These are phyloP conservation scores for Exobasidium cylindrosporum DNA, from an alignment of 1,284 basidiomycete species.

Conservation along the genomic window DNA sequence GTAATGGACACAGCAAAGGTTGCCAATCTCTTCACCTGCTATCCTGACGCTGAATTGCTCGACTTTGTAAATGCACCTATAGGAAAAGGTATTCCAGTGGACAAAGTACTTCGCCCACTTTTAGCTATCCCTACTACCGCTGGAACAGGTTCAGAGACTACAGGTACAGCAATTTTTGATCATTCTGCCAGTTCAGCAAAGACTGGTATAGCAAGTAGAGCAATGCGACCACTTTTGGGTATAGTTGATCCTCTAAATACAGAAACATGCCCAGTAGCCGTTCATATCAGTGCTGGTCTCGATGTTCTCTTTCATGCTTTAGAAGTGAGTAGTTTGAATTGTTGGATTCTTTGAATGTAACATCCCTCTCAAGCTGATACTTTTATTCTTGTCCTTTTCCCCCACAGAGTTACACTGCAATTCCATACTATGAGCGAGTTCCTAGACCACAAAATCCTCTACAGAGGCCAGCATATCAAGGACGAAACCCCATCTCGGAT, in stretches of 20 bases:
- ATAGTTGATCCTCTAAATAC: conserved; percentile 83
- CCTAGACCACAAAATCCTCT: conserved; percentile 88
- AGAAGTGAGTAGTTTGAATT: conserved; percentile 62
- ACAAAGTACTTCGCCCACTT: conserved; percentile 72
- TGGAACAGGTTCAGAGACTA: conserved; percentile 82
- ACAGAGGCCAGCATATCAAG: conserved; percentile 85
- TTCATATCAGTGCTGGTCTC: conserved; percentile 85
- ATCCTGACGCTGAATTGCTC: conserved; percentile 78
- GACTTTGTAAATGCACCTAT: conserved; percentile 97
- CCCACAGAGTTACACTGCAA: conserved; percentile 21
- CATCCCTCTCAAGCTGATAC: neutral
- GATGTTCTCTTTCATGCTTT: conserved; percentile 89
- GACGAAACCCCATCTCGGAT: conserved; percentile 88
- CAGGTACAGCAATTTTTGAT: conserved; percentile 94
- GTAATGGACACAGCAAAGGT: conserved; percentile 91
- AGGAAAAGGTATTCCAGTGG: conserved; percentile 83
- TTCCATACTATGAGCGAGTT: conserved; percentile 72
- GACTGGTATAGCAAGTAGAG: conserved; percentile 89
- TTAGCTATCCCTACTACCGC: conserved; percentile 95
- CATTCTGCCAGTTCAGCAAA: conserved; percentile 73
- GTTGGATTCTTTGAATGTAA: neutral
- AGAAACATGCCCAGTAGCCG: conserved; percentile 66
- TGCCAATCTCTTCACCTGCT: conserved; percentile 75
- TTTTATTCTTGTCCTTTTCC: neutral
- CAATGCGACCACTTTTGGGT: conserved; percentile 83